Evolutionary conservation across 2,329 filamentous ascomycete genomes (phyloP).

Genomic region (Pseudocercospora vitis): DNA sequence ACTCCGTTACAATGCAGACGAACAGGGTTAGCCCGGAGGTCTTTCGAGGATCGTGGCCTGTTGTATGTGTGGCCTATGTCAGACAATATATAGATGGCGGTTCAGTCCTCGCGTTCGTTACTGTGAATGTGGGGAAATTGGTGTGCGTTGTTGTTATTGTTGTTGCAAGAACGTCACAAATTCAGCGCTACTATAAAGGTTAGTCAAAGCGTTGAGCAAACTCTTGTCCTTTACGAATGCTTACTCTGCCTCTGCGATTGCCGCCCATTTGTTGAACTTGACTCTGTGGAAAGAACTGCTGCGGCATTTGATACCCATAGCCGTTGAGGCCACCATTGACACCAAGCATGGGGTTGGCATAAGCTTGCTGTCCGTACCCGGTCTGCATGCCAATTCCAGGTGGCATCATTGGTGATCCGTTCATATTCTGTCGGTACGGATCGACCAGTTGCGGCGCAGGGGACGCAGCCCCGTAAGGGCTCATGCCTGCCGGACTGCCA

Average conservation of each 20-base stretch:
- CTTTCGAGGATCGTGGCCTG: conserved; percentile 2
- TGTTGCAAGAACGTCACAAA: not conserved
- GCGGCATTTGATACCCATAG: conserved; percentile 33
- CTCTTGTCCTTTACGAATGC: conserved; percentile 1
- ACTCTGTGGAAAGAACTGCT: conserved; percentile 24
- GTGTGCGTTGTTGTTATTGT: not conserved
- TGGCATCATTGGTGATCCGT: conserved; percentile 42
- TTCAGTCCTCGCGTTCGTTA: conserved; percentile 2
- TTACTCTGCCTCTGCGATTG: conserved; percentile 27
- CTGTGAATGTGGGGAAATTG: conserved; percentile 3
- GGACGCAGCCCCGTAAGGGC: conserved; percentile 30
- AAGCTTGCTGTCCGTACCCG: conserved; percentile 31
- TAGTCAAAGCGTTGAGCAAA: not conserved
- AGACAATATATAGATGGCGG: conserved; percentile 5
- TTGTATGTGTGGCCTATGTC: conserved; percentile 5
- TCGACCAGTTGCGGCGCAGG: conserved; percentile 41
- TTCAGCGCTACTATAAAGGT: not conserved
- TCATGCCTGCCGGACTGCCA: conserved; percentile 27
- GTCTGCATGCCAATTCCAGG: conserved; percentile 39
- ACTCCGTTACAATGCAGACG: conserved; percentile 4
- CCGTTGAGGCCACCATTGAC: conserved; percentile 31
- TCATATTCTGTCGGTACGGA: conserved; percentile 42
- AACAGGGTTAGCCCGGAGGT: not conserved
- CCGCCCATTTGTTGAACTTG: conserved; percentile 28
- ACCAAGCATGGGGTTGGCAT: conserved; percentile 31